Evolutionary conservation across 2,329 filamentous ascomycete genomes (phyloP), one percentile per base, ranked within the genome.

Genomic region (Pestalotiopsis sp.): DNA sequence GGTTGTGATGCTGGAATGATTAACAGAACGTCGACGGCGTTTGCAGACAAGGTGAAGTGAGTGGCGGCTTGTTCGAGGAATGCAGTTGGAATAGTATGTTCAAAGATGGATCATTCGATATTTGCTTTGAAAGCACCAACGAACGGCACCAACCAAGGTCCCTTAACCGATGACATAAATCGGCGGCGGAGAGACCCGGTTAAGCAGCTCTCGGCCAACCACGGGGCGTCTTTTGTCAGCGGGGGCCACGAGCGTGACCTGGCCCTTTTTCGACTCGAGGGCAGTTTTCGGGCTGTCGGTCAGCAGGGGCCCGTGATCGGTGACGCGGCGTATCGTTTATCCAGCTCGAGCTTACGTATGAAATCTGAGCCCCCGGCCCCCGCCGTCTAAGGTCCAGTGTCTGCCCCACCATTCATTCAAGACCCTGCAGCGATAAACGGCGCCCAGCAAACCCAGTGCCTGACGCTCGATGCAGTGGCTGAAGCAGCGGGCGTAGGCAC

Each of bases 71-170:
- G 45, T n/a, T 52, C 20, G 45, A 52, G 17, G 45, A 52, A n/a
- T 27, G 23, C 57, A 36, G 27, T 25, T 13, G 23, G 12, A 59
- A 27, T 27, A 52, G 45, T 52, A 17, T 59, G 57, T 11, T 60
- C 52, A 9, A 60, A 9, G 36, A 60, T 60, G 27, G 38, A 67
- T 67, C 66, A 67, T 63, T 63, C 66, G 66, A 67, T 63, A 23
- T n/a, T 23, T 63, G 59, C 66, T 67, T 67, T 67, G 57, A 62
- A 67, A 63, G 66, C 66, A 66, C 45, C 11, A 60, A 39, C 52
- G 6, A 60, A 31, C 64, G 60, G 23, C 45, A 49, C 23, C 23
- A 64, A 23, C 41, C n/a, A 49, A 27, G 60, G 20, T 23, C 62
- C 27, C n/a, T 39, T 45, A 57, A 39, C 66, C 57, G 66, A 67